A percentile compares a stretch with the other conserved stretches of the same genome.
Conservation (phyloP, 2,329 filamentous ascomycete genomes). For the Neurospora sp. region DNA sequence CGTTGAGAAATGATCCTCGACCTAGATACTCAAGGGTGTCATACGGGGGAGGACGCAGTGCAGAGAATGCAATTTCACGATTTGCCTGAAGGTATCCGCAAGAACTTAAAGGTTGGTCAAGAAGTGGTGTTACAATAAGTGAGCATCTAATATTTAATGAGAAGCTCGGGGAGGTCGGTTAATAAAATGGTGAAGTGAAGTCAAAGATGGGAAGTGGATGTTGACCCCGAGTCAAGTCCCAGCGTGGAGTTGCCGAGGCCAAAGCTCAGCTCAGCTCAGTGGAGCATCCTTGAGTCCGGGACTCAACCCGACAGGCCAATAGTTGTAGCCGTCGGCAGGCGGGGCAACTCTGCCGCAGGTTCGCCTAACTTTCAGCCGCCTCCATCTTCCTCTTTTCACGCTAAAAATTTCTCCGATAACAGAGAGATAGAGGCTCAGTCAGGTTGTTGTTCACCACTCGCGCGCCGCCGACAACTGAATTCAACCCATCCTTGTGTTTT, state of each 20-base stretch:
- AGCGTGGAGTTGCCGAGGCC: background rate
- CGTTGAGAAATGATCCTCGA: too few species aligned
- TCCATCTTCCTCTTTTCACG: background rate
- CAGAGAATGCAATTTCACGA: background rate
- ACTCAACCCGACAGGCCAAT: background rate
- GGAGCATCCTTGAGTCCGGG: background rate
- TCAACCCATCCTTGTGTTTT: background rate
- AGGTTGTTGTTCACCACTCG: background rate
- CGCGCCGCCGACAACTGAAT: background rate
- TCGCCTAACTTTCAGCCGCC: background rate
- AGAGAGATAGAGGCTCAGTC: background rate
- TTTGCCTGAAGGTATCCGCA: background rate
- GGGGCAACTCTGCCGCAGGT: background rate
- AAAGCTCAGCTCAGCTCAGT: background rate
- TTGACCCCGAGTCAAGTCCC: background rate
- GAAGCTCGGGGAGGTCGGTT: background rate
- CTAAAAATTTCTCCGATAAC: constrained; percentile 1
- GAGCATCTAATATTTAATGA: background rate
- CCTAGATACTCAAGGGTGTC: background rate
- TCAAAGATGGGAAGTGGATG: background rate
- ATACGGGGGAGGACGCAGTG: too few species aligned
- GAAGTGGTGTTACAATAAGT: background rate
- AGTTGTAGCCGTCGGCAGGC: background rate
- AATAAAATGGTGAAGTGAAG: background rate
- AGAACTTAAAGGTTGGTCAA: background rate